These are phyloP conservation scores for Sugiyamaella paludigena DNA, from an alignment of 1,139 yeast genomes.

Conservation along the genomic window DNA sequence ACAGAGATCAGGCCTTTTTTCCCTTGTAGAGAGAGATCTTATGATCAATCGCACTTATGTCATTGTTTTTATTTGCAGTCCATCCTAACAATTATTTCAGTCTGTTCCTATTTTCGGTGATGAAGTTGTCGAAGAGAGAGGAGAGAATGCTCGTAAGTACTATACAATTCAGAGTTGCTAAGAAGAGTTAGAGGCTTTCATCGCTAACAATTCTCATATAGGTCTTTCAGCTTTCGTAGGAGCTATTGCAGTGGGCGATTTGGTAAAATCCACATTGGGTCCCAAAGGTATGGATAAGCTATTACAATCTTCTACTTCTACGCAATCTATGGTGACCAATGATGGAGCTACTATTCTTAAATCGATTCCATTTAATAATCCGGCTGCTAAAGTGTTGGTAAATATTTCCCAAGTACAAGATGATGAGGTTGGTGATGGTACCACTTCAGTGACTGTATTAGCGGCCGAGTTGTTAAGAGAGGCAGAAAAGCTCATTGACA, in stretches of 20 bases:
- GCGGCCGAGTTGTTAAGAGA: conserved; percentile 90
- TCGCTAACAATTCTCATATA: conserved; percentile 10
- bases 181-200: too few relatives aligned
- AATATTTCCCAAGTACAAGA: conserved; percentile 97
- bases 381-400: conserved; percentile 96
- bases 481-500: conserved; percentile 90
- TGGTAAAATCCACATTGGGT: conserved; percentile 92
- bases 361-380: conserved; percentile 92
- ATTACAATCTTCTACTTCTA: conserved; percentile 80
- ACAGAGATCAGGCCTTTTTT: neutral
- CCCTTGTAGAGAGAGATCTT: too few relatives aligned
- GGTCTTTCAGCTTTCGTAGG: conserved; percentile 91
- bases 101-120: conserved; percentile 94
- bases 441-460: conserved; percentile 95
- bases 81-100: conserved; percentile 33
- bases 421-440: conserved; percentile 98
- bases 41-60: too few relatives aligned
- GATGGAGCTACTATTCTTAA: conserved; percentile 98
- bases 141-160: conserved; percentile 80
- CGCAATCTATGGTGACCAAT: conserved; percentile 79
- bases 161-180: neutral
- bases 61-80: too few relatives aligned
- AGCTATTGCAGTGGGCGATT: conserved; percentile 97
- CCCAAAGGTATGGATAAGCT: conserved; percentile 99
- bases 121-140: conserved; percentile 96